Evolutionary conservation across 495 filamentous ascomycete genomes (phyloP).

Genomic region (Xylaria longipes): DNA sequence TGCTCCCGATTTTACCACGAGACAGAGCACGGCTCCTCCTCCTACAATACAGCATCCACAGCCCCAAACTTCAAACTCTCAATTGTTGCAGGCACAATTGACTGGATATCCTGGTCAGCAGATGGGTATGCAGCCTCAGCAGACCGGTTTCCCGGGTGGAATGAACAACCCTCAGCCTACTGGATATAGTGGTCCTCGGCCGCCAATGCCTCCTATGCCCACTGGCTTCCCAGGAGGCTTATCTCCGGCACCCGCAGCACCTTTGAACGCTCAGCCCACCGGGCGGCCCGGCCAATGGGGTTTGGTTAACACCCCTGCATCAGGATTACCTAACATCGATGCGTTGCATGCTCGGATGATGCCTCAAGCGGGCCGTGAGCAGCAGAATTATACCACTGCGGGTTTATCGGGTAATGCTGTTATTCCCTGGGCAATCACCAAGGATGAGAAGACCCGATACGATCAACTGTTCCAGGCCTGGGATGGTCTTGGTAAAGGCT

Average conservation of each 20-base stretch:
- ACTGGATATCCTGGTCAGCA: slow-evolving; percentile 72
- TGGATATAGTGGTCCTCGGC: slow-evolving; percentile 75
- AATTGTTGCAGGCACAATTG: slow-evolving; percentile 76
- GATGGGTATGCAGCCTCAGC: slow-evolving; percentile 63
- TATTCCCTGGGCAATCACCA: slow-evolving; percentile 98
- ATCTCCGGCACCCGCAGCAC: slow-evolving; percentile 67
- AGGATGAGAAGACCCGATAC: slow-evolving; percentile 97
- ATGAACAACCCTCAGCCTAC: slow-evolving; percentile 61
- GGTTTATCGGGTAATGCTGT: slow-evolving; percentile 92
- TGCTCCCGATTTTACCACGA: slow-evolving; percentile 76
- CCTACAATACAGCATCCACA: slow-evolving; percentile 87
- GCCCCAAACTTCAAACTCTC: slow-evolving; percentile 77
- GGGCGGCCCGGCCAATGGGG: slow-evolving; percentile 98
- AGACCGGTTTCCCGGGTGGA: slow-evolving; percentile 57
- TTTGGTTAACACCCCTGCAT: slow-evolving; percentile 89
- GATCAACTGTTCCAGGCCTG: slow-evolving; percentile 95
- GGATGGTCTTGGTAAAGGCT: slow-evolving; percentile 95
- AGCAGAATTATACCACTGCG: slow-evolving; percentile 80
- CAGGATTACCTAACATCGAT: slow-evolving; percentile 91
- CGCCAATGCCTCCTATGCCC: slow-evolving; percentile 95
- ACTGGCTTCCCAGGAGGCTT: slow-evolving; percentile 74
- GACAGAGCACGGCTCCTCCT: slow-evolving; percentile 67
- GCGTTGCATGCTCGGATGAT: slow-evolving; percentile 95
- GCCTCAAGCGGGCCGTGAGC: slow-evolving; percentile 93
- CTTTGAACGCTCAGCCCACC: slow-evolving; percentile 92